Base-by-base conservation (phyloP, 2,329 filamentous ascomycete genomes). In the Fusarium sp. region DNA sequence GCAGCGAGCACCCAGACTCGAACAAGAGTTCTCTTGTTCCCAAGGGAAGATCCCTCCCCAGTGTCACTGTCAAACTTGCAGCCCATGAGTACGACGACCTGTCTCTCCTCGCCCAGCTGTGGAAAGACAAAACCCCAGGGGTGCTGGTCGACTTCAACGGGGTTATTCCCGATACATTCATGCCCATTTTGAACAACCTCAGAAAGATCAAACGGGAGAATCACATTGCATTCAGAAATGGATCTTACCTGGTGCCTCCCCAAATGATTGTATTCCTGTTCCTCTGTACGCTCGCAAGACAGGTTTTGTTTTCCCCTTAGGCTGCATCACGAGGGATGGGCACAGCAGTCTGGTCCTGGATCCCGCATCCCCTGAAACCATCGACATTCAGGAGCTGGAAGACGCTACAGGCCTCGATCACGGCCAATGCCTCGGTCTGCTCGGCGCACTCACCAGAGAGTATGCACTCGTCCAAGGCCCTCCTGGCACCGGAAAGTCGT, bases 401-500 rank as follows among this genome's bases (percentile, higher is more conserved):
- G n/a, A 51, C 1, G 40, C 15, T 2, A 84, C 87, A 0, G 80
- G 78, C 0, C 83, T 92, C 0, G 90, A 92, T 64, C 66, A 73
- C 4, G 83, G 83, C 0, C 85, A 88, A 60, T 85, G 85, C 6
- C 66, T 68, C 3, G 88, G 88, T 0, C 74, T 92, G 0, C 67
- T 90, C 0, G 79, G 82, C 7, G 84, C 88, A 2, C 78, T 93
- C 0, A 84, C 81, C 0, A 81, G 84, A 0, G 82, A 84, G 34
- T 79, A 91, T 16, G 86, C 88, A 1, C 81, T 92, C 3, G 90
- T 92, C 10, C 90, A 93, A 79, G 91, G 91, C 0, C 91, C 91
- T 0, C 91, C 91, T 0, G 91, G 91, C 0, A 93, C 91, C 0
- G 91, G 91, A 0, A 93, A 93, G 74, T 87, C 83, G 1, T 92